Percentiles rank a stretch among this genome's conserved stretches.
Conservation (phyloP, 2,329 filamentous ascomycete species). For the Madurella mycetomatis region DNA sequence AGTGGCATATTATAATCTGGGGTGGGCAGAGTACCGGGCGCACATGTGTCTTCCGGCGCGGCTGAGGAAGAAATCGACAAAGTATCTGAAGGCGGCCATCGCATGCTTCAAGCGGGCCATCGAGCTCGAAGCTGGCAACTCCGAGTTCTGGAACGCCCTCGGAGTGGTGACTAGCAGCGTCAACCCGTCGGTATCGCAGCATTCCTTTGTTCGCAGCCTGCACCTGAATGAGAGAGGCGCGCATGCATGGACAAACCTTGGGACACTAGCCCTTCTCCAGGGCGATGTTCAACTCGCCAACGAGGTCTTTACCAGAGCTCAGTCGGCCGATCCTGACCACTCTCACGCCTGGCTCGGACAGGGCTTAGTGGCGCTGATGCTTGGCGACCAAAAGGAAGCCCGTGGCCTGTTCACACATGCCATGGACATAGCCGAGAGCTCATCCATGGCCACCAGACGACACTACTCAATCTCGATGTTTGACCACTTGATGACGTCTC, state of each 20-base stretch:
- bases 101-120: conserved; percentile 93
- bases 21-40: conserved; percentile 85
- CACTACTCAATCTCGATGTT: conserved; percentile 80
- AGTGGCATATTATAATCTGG: conserved; percentile 95
- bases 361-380: conserved; percentile 74
- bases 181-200: conserved; percentile 84
- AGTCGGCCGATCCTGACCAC: conserved; percentile 92
- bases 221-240: conserved; percentile 86
- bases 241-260: conserved; percentile 85
- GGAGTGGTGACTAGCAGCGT: conserved; percentile 85
- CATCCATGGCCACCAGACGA: conserved; percentile 65
- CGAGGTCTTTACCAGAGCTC: conserved; percentile 81
- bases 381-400: conserved; percentile 72
- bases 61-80: conserved; percentile 54
- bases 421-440: conserved; percentile 83
- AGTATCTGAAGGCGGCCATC: conserved; percentile 75
- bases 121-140: conserved; percentile 87
- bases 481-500: conserved; percentile 65
- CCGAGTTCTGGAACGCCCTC: conserved; percentile 95
- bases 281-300: conserved; percentile 84
- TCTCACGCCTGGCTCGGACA: conserved; percentile 92
- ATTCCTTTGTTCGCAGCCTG: conserved; percentile 88
- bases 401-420: conserved; percentile 86
- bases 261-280: conserved; percentile 77
- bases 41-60: conserved; percentile 59